Evolutionary conservation across 2,329 filamentous ascomycete genomes (phyloP).

Genomic region (Clarireedia homoeocarpa): DNA sequence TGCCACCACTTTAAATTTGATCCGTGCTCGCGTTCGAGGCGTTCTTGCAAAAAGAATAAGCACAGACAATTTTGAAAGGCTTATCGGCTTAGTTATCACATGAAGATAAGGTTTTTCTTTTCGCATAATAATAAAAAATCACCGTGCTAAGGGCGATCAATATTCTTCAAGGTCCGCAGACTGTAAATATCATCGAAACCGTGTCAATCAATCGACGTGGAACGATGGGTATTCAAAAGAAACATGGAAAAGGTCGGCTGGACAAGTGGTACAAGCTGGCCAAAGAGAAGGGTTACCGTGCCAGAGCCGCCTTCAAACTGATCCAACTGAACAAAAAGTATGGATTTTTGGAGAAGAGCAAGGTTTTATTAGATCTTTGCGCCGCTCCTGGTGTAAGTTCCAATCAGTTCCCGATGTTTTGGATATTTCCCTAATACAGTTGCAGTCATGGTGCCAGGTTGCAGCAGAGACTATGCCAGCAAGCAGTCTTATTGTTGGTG

Average conservation of each 20-base stretch:
- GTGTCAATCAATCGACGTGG: constrained; percentile 3
- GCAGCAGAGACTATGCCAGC: constrained; percentile 91
- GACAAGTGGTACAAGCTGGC: constrained; percentile 99
- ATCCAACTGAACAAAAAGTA: constrained; percentile 99
- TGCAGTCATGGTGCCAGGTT: constrained; percentile 91
- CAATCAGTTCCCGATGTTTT: not conserved
- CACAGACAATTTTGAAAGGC: not conserved
- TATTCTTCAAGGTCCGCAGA: too few relatives aligned
- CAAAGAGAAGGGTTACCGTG: constrained; percentile 95
- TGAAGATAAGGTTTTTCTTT: not conserved
- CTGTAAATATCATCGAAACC: not conserved
- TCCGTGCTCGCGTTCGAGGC: constrained; percentile 2
- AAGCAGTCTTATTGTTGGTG: constrained; percentile 84
- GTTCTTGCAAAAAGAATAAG: too few relatives aligned
- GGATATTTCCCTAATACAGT: constrained; percentile 15
- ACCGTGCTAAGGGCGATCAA: too few relatives aligned
- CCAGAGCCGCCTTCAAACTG: constrained; percentile 93
- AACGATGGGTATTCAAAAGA: constrained; percentile 92
- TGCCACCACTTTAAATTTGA: constrained; percentile 4
- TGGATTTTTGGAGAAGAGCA: constrained; percentile 94
- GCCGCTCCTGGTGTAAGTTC: constrained; percentile 78
- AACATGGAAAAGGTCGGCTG: constrained; percentile 95
- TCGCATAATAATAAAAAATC: too few relatives aligned
- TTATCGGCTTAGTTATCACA: not conserved
- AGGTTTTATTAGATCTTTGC: constrained; percentile 93